Conservation (phyloP, 1,284 basidiomycete genomes). For the Inonotus hispidus region DNA sequence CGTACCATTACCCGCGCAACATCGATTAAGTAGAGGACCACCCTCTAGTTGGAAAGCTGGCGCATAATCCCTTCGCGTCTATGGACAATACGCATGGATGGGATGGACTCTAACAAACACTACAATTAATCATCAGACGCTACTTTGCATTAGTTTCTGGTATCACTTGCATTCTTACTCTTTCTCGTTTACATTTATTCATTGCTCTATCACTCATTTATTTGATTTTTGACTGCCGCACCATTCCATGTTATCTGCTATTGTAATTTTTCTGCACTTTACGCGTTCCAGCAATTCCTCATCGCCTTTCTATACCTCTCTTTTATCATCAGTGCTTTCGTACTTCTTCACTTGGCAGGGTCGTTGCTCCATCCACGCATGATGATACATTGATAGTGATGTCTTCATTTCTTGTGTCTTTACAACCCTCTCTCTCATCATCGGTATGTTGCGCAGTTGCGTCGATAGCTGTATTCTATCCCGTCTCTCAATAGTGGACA, state of each 20-base stretch:
- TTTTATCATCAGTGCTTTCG: not conserved
- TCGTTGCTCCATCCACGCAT: not conserved
- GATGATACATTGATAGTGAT: not conserved
- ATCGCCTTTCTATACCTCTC: not conserved
- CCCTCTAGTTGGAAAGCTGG: slow-evolving; percentile 52
- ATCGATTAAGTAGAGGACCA: slow-evolving; percentile 24
- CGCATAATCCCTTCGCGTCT: not conserved
- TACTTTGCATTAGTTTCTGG: slow-evolving; percentile 6
- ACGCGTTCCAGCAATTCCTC: not conserved
- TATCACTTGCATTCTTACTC: slow-evolving; percentile 5
- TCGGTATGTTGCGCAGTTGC: not conserved
- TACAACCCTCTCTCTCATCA: not conserved
- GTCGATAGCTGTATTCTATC: not conserved
- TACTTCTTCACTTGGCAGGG: not conserved
- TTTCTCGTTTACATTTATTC: not conserved
- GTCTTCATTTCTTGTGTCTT: not conserved
- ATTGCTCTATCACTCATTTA: not conserved
- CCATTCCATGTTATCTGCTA: not conserved
- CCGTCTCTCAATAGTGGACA: not conserved
- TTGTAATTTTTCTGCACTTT: not conserved
- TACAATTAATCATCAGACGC: not conserved
- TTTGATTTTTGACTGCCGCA: not conserved
- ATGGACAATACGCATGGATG: not conserved
- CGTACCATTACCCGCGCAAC: slow-evolving; percentile 23
- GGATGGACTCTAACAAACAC: not conserved